Conservation (phyloP, 176 grass and related monocot species). For the Phoenix dactylifera region DNA sequence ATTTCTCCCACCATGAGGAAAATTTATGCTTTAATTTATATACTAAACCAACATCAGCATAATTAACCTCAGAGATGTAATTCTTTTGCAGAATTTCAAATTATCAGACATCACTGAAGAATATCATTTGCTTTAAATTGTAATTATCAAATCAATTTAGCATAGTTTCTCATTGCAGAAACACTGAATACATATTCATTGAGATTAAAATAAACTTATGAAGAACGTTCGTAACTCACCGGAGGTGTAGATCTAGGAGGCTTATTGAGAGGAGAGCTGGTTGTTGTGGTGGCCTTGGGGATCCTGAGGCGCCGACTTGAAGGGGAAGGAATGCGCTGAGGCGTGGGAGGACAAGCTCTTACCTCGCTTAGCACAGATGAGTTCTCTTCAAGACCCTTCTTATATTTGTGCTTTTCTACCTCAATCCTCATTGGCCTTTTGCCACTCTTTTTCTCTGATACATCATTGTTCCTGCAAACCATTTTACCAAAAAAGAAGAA, state of each 20-base stretch:
- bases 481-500: not conserved
- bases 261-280: constrained; percentile 58
- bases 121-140: no score
- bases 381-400: constrained; percentile 20
- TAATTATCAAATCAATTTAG: no score
- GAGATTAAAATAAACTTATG: no score
- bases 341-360: constrained; percentile 76
- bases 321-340: constrained; percentile 70
- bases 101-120: no score
- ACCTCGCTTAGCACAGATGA: constrained; percentile 49
- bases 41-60: no score
- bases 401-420: constrained; percentile 27
- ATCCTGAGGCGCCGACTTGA: constrained; percentile 34
- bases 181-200: no score
- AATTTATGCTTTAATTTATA: no score
- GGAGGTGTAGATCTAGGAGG: constrained; percentile 43
- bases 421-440: constrained; percentile 28
- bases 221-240: not conserved
- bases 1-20: no score
- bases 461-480: constrained; percentile 13
- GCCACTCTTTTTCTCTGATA: constrained; percentile 20
- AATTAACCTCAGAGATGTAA: no score
- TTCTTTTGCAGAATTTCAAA: no score
- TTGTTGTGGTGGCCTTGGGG: constrained; percentile 27
- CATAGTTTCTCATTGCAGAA: no score